A percentile compares a stretch with the other conserved stretches of the same genome.
These are phyloP conservation scores for Claviceps lovelessii DNA, from an alignment of 2,329 filamentous ascomycete genomes.

Conservation along the genomic window DNA sequence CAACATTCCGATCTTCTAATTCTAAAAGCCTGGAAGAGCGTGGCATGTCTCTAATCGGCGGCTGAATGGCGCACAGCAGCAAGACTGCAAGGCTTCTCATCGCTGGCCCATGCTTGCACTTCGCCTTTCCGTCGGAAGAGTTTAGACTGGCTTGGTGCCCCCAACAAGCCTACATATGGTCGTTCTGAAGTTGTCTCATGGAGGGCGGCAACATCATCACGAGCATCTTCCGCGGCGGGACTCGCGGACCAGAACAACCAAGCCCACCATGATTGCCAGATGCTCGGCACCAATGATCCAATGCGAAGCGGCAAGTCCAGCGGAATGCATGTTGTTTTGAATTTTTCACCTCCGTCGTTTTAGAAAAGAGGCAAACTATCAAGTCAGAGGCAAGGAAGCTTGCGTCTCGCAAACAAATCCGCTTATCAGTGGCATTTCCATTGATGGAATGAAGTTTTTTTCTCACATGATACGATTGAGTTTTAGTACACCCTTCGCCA, in stretches of 20 bases:
- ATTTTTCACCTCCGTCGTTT: background rate
- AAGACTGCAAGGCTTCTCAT: background rate
- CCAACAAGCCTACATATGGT: background rate
- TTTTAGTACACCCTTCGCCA: too few relatives aligned
- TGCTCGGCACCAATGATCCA: background rate
- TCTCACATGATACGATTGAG: background rate
- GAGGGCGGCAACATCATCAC: background rate
- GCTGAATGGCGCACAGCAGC: background rate
- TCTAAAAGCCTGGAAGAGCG: background rate
- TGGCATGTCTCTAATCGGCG: background rate
- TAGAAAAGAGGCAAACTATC: background rate
- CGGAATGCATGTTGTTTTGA: background rate
- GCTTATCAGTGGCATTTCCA: background rate
- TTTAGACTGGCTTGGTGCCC: background rate
- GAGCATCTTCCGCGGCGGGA: too few relatives aligned
- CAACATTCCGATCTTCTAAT: background rate
- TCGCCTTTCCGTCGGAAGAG: background rate
- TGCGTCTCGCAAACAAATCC: background rate
- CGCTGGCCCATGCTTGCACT: background rate
- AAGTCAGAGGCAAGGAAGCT: background rate
- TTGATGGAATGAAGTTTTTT: background rate
- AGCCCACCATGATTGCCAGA: background rate
- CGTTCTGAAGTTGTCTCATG: too few relatives aligned
- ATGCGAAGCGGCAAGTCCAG: background rate
- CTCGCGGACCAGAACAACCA: background rate